Percentiles rank a stretch among this genome's conserved stretches.
Conservation (phyloP, 129 eudicot species). For the Erigeron canadensis region DNA sequence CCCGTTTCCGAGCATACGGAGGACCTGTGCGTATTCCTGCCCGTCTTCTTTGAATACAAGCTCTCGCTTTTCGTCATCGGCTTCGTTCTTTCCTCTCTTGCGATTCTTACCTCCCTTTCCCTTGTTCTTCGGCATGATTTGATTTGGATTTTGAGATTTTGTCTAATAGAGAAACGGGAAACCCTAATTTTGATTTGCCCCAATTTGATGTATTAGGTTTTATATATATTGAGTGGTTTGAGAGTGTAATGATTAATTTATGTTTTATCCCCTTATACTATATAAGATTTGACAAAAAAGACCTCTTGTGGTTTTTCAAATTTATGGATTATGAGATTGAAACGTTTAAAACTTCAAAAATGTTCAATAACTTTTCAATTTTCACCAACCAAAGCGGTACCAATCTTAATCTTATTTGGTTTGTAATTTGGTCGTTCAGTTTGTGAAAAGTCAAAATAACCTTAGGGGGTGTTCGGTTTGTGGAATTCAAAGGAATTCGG, state of each 20-base stretch:
- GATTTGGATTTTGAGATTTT: neutral
- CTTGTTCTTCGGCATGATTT: constrained; percentile 46
- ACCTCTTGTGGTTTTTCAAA: no score
- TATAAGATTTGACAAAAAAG: no score
- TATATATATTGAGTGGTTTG: constrained; percentile 7
- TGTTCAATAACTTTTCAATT: no score
- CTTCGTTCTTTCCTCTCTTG: constrained; percentile 46
- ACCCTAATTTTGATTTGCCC: constrained; percentile 25
- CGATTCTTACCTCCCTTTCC: constrained; percentile 48
- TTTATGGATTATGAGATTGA: no score
- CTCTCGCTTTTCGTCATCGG: constrained; percentile 41
- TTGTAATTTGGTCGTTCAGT: no score
- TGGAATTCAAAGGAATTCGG: neutral
- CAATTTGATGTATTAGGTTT: neutral
- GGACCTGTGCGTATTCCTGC: constrained; percentile 39
- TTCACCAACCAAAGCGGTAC: no score
- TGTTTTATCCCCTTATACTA: no score
- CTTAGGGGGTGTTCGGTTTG: no score
- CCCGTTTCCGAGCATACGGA: constrained; percentile 44
- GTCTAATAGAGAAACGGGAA: constrained; percentile 14
- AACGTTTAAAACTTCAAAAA: no score
- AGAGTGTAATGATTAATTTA: no score
- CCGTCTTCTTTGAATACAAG: constrained; percentile 42
- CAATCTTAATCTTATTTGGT: no score
- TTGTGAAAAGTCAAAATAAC: no score